Percentiles rank a stretch among this genome's conserved stretches.
phyloP scores from a whole-genome alignment of 768 basidiomycete species.

The Lentinus brumalis region DNA sequence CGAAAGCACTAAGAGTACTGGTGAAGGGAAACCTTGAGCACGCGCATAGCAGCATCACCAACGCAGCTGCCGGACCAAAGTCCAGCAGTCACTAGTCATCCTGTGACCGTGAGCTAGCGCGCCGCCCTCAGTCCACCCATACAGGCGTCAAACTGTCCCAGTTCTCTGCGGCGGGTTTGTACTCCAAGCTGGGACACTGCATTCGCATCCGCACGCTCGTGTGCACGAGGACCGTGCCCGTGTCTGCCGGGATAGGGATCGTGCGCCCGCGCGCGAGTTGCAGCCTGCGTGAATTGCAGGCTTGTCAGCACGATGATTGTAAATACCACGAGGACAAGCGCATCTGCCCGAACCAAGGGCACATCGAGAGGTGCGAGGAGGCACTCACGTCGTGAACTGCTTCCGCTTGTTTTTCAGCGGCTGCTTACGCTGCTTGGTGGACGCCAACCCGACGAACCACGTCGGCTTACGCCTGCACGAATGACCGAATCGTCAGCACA shows the following conservation, averaged over 20 bases:
- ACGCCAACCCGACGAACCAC: conserved; percentile 41
- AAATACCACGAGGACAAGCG: not conserved
- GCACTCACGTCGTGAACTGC: conserved; percentile 17
- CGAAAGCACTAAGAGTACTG: no score
- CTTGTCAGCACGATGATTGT: no score
- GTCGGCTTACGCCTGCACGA: no score
- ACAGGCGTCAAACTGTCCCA: conserved; percentile 11
- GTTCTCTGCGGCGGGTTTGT: conserved; percentile 31
- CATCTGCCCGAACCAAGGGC: not conserved
- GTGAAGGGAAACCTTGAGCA: no score
- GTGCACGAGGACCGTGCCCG: conserved; percentile 26
- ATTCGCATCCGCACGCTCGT: conserved; percentile 29
- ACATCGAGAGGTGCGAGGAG: not conserved
- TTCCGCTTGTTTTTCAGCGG: conserved; percentile 18
- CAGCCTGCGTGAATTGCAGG: conserved; percentile 9
- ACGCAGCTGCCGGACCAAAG: no score
- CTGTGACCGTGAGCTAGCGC: no score
- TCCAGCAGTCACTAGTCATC: no score
- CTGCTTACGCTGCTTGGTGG: conserved; percentile 31
- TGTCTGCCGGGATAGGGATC: conserved; percentile 4
- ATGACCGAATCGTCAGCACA: not conserved
- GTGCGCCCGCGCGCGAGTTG: conserved; percentile 25
- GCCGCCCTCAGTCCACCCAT: conserved; percentile 15
- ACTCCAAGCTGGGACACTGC: conserved; percentile 25
- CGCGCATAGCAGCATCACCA: no score